A percentile compares a stretch with the other conserved stretches of the same genome.
Conservation (phyloP, 345 rosid species). For the Raphanus raphanistrum region DNA sequence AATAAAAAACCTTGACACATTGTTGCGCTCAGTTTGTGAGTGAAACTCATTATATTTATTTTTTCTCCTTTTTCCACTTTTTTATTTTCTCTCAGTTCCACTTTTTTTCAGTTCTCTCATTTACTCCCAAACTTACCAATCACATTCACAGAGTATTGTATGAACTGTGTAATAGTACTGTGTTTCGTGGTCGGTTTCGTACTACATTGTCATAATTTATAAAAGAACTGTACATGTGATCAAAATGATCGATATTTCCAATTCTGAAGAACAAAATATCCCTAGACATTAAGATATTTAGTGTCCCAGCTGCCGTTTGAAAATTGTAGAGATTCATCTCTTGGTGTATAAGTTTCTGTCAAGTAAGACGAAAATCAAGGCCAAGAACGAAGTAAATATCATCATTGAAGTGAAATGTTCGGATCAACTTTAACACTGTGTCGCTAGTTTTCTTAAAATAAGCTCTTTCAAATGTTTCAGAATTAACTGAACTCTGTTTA, state of each 20-base stretch:
- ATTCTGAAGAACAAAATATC: neutral
- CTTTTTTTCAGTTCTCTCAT: no score
- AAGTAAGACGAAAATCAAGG: neutral
- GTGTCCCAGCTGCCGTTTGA: neutral
- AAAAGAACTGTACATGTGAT: conserved; percentile 23
- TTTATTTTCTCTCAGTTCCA: no score
- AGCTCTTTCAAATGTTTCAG: neutral
- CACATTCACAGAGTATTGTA: no score
- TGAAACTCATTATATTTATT: no score
- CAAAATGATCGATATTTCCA: neutral
- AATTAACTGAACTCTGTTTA: neutral
- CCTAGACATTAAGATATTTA: neutral
- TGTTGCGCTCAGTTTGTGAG: no score
- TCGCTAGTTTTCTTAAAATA: neutral
- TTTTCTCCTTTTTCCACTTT: no score
- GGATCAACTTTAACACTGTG: neutral
- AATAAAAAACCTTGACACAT: no score
- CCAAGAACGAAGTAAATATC: neutral
- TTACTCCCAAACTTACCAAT: no score
- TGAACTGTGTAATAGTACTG: conserved; percentile 18
- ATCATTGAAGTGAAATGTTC: neutral
- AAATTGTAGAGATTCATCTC: neutral
- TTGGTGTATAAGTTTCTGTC: no score
- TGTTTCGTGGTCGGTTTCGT: conserved; percentile 26
- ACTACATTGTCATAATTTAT: neutral